These are phyloP conservation scores for Canavalia gladiata DNA, from an alignment of 306 rosid genomes.

Conservation along the genomic window DNA sequence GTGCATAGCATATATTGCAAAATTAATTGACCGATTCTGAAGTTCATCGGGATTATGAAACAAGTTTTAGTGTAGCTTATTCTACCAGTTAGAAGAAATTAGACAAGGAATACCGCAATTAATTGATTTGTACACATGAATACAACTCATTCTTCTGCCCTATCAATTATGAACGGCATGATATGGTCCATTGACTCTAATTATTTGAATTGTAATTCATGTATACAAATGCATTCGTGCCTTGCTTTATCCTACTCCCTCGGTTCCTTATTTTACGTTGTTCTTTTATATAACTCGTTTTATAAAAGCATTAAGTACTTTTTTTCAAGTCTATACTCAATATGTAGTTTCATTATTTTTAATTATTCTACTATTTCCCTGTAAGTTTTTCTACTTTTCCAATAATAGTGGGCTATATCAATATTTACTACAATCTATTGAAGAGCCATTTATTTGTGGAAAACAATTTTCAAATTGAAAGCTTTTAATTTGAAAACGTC, in stretches of 20 bases:
- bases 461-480: no score
- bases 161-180: neutral
- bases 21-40: neutral
- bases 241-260: neutral
- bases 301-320: no score
- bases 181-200: neutral
- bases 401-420: no score
- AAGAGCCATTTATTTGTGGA: no score
- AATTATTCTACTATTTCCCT: no score
- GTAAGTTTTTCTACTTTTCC: no score
- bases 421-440: no score
- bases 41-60: neutral
- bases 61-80: neutral
- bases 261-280: no score
- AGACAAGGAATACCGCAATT: neutral
- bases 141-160: neutral
- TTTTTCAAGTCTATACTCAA: no score
- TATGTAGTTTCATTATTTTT: no score
- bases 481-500: no score
- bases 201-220: conserved; percentile 7
- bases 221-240: neutral
- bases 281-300: no score
- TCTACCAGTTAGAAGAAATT: neutral
- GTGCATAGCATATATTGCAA: neutral
- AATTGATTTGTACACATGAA: neutral